Percentiles rank a stretch among this genome's conserved stretches.
Evolutionary conservation across 1,284 basidiomycete genomes (phyloP).

Genomic region (Agroathelia rolfsii): DNA sequence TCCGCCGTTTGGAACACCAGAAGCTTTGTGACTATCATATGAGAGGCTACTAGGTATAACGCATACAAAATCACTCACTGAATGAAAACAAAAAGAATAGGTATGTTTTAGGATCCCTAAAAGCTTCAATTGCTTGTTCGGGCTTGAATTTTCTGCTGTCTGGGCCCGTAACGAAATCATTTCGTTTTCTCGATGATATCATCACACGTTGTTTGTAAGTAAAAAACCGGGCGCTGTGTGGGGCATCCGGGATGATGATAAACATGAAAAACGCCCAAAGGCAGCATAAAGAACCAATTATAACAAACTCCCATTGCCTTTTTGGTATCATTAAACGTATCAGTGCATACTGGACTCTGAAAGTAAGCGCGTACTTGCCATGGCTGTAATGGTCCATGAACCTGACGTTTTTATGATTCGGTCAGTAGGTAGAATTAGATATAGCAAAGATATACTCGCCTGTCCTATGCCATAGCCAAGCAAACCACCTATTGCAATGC

Average conservation of each 20-base stretch:
- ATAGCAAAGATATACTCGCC: constrained; percentile 6
- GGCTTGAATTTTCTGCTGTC: constrained; percentile 23
- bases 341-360: too few species aligned
- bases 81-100: constrained; percentile 22
- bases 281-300: constrained; percentile 20
- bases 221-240: constrained; percentile 24
- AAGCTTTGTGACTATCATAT: background rate
- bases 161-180: constrained; percentile 19
- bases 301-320: constrained; percentile 19
- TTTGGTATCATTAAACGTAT: too few species aligned
- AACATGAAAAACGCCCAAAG: constrained; percentile 18
- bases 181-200: constrained; percentile 23
- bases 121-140: constrained; percentile 21
- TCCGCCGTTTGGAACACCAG: constrained; percentile 16
- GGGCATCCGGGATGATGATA: constrained; percentile 25
- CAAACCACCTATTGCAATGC: constrained; percentile 20
- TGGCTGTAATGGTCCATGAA: constrained; percentile 17
- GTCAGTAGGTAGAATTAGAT: background rate
- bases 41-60: background rate
- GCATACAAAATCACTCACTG: too few species aligned
- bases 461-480: constrained; percentile 21
- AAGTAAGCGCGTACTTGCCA: constrained; percentile 32
- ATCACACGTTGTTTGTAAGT: constrained; percentile 23
- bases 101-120: constrained; percentile 21
- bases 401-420: constrained; percentile 3